Percentiles rank a stretch among this genome's conserved stretches.
Conservation (phyloP, 2,329 filamentous ascomycete genomes). For the Alternaria sp. region DNA sequence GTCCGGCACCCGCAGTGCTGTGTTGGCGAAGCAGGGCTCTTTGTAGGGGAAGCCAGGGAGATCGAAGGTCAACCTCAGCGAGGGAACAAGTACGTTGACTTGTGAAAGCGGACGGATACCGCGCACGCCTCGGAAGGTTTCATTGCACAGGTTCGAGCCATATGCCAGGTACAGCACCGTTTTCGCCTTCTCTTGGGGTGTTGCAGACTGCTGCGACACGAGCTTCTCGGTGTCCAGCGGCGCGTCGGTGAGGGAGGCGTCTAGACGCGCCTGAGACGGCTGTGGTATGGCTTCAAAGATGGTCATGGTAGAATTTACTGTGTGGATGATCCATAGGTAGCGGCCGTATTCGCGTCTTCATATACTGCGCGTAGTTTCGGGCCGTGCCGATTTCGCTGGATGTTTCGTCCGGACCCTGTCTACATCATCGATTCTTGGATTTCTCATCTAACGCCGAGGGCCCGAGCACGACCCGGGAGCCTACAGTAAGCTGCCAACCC, state of each 20-base stretch:
- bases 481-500: background rate
- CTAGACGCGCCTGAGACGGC: slow-evolving; percentile 38
- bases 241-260: slow-evolving; percentile 39
- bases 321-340: background rate
- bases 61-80: slow-evolving; percentile 80
- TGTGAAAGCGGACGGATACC: slow-evolving; percentile 82
- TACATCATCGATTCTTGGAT: slow-evolving; percentile 2
- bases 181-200: slow-evolving; percentile 39
- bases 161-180: slow-evolving; percentile 67
- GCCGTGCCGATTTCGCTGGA: background rate
- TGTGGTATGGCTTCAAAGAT: slow-evolving; percentile 26
- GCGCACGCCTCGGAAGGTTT: slow-evolving; percentile 79
- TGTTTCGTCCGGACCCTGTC: background rate
- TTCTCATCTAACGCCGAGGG: background rate
- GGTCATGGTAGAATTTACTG: background rate
- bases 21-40: slow-evolving; percentile 94
- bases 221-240: slow-evolving; percentile 29
- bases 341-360: background rate
- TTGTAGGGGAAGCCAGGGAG: slow-evolving; percentile 83
- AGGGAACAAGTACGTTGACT: slow-evolving; percentile 81
- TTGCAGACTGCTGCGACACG: slow-evolving; percentile 13
- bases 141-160: slow-evolving; percentile 82
- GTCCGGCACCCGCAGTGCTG: slow-evolving; percentile 60
- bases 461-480: slow-evolving; percentile 1
- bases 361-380: background rate